Evolutionary conservation across 2,329 filamentous ascomycete species (phyloP), one percentile per base, ranked within the genome.

Genomic region (Penicillium sp.): DNA sequence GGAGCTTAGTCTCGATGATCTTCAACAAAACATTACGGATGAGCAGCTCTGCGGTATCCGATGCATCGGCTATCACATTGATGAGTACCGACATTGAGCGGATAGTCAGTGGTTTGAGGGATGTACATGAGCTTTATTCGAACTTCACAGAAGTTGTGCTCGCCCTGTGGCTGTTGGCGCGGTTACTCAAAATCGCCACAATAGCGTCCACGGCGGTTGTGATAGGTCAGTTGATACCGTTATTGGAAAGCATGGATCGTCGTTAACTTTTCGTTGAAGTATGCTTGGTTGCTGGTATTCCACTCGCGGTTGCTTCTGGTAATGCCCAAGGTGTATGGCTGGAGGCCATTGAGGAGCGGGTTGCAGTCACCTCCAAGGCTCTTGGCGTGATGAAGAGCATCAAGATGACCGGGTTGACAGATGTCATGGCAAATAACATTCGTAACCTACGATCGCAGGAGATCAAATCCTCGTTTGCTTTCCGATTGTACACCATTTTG

Each of bases 61-160:
- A 75, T 13, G 66, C 69, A 1, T 70, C 70, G 0, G 68, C 77
- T 1, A 56, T 76, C 3, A 79, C 76, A 0, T 63, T 79, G 4
- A 80, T 80, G 76, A 76, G 71, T 17, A 71, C 75, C 1, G 77
- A 79, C 46, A 69, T 80, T 10, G 75, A 77, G 24, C 52, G 55
- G 9, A 62, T 64, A 20, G 49, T 43, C 12, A 43, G 10, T 9
- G 48, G 47, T 21, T 10, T 52, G 27, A 17, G 37, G 46, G 34
- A 58, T 10, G 37, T 62, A 23, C 59, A 63, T 43, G 59, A 63
- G 21, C 36, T 53, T 12, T 64, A 51, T 13, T 33, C 46, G 15
- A 56, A 43, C 21, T 21, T 58, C 2, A 58, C 18, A 7, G 45
- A 58, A 26, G 44, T 55, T 10, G 40, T 20, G 4, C 26, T 58